phyloP scores from a whole-genome alignment of 2,329 filamentous ascomycete genomes.

The Neofusicoccum parvum region DNA sequence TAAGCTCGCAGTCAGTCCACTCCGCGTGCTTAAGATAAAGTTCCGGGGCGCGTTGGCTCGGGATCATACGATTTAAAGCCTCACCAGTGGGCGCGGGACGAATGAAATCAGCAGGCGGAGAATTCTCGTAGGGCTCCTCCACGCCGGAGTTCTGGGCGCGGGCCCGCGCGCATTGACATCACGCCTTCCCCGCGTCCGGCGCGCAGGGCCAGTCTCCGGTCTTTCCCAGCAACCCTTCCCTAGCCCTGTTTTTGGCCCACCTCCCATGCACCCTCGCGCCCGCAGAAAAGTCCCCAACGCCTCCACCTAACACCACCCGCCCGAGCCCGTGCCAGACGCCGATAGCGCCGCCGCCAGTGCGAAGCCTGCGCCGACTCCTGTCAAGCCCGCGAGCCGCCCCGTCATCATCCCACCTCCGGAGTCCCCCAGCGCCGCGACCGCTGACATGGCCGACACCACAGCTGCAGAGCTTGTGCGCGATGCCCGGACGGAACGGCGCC shows the following conservation, averaged over 20 bases:
- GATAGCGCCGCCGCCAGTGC: background rate
- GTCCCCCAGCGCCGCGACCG: background rate
- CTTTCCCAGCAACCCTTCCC: background rate
- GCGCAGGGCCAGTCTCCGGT: background rate
- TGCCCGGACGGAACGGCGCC: background rate
- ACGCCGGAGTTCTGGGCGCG: background rate
- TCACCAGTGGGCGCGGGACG: background rate
- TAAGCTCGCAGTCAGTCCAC: constrained; percentile 15
- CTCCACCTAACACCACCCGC: background rate
- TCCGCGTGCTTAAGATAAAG: background rate
- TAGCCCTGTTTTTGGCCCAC: background rate
- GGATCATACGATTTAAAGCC: constrained; percentile 1
- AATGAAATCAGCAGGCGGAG: constrained; percentile 6
- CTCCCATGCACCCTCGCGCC: background rate
- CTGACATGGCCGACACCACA: background rate
- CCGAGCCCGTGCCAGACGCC: background rate
- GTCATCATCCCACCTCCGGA: background rate
- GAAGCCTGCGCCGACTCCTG: background rate
- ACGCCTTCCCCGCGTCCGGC: constrained; percentile 5
- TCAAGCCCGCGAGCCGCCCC: background rate
- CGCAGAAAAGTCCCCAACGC: background rate
- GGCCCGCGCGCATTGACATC: background rate
- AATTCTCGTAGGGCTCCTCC: constrained; percentile 5
- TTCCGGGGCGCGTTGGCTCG: background rate
- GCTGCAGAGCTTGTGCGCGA: background rate